phyloP scores from a whole-genome alignment of 2,329 filamentous ascomycete genomes.

The Ceratocystis cacaofunesta region DNA sequence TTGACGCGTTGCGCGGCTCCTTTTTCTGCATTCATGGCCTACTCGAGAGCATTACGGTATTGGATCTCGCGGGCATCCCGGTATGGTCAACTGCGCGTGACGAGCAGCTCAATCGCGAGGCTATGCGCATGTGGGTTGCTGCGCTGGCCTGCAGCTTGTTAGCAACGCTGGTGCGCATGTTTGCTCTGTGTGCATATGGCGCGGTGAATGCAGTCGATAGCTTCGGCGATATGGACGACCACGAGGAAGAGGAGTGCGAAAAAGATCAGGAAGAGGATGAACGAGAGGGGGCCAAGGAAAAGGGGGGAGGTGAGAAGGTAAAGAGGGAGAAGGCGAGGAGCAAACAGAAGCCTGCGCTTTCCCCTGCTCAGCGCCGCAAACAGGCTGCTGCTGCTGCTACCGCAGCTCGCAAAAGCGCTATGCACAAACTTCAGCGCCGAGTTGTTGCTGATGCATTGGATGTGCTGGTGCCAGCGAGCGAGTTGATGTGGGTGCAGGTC shows the following conservation, averaged over 20 bases:
- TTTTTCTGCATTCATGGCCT: slow-evolving; percentile 53
- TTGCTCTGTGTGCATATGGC: slow-evolving; percentile 25
- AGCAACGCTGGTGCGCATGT: slow-evolving; percentile 29
- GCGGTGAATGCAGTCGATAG: slow-evolving; percentile 21
- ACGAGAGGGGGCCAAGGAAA: no score
- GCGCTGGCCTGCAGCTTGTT: slow-evolving; percentile 39
- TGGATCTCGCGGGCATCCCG: slow-evolving; percentile 33
- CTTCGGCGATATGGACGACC: slow-evolving; percentile 15
- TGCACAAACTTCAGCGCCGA: slow-evolving; percentile 28
- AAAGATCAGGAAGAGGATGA: slow-evolving; percentile 23
- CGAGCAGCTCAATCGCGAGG: slow-evolving; percentile 38
- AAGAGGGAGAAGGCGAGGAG: slow-evolving; percentile 24
- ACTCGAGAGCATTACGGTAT: slow-evolving; percentile 48
- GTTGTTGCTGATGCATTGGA: slow-evolving; percentile 46
- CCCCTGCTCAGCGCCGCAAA: not conserved
- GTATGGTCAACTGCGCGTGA: slow-evolving; percentile 34
- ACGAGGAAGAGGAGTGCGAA: slow-evolving; percentile 18
- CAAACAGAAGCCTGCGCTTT: not conserved
- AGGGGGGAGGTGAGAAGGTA: not conserved
- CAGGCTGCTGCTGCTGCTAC: not conserved
- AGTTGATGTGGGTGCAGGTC: slow-evolving; percentile 45
- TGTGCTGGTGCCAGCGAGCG: slow-evolving; percentile 43
- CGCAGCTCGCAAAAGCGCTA: not conserved
- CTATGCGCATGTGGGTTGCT: slow-evolving; percentile 56
- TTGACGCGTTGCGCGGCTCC: slow-evolving; percentile 39